phyloP scores from a whole-genome alignment of 2,329 filamentous ascomycete genomes.

The Alternaria ventricosa region DNA sequence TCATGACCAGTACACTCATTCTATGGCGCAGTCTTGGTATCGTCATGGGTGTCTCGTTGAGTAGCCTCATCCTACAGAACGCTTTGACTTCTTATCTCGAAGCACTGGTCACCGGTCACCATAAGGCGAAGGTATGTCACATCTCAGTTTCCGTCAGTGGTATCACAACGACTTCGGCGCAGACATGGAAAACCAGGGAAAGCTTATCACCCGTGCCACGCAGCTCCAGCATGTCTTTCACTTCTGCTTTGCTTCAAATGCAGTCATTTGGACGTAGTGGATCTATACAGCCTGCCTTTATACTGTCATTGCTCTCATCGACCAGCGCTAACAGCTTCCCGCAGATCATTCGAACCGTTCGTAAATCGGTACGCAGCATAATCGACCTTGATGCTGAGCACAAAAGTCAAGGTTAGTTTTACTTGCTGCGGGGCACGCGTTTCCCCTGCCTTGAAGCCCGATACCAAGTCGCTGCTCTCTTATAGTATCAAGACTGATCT shows the following conservation, averaged over 20 bases:
- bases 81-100: constrained; percentile 67
- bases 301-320: not conserved
- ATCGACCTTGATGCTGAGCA: constrained; percentile 53
- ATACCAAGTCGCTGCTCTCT: not conserved
- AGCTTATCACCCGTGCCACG: not conserved
- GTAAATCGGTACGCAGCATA: constrained; percentile 59
- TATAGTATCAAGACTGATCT: constrained; percentile 32
- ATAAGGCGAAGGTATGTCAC: constrained; percentile 58
- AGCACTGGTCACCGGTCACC: constrained; percentile 62
- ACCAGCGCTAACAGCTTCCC: constrained; percentile 2
- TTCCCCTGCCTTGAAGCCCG: not conserved
- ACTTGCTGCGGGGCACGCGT: not conserved
- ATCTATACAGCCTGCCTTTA: not conserved
- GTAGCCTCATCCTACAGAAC: constrained; percentile 77
- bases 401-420: constrained; percentile 53
- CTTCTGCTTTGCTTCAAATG: not conserved
- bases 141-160: not conserved
- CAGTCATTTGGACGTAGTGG: not conserved
- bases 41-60: constrained; percentile 75
- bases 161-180: not conserved
- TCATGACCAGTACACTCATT: constrained; percentile 69
- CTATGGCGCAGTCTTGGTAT: constrained; percentile 75
- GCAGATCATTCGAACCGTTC: constrained; percentile 57
- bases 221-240: not conserved
- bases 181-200: not conserved